Conservation (phyloP, 139 green algal species). For the Edaphochlamys debaryana region DNA sequence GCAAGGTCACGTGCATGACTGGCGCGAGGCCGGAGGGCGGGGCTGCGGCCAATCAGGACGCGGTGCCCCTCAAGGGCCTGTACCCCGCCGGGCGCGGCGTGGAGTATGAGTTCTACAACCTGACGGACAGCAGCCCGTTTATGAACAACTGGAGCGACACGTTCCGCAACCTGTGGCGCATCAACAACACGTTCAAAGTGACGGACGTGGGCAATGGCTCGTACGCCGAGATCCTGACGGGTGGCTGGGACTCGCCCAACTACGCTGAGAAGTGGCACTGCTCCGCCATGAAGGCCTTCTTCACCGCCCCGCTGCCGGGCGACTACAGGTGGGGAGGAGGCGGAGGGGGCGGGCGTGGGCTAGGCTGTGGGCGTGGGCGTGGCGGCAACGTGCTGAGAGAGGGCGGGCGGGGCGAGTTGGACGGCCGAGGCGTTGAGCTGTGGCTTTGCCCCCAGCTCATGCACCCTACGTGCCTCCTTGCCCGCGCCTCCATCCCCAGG, state of each 20-base stretch:
- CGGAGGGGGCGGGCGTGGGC: too few species aligned
- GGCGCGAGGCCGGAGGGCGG: slow-evolving; percentile 8
- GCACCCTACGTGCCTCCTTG: too few species aligned
- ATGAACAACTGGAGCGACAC: too few species aligned
- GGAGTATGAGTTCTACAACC: slow-evolving; percentile 41
- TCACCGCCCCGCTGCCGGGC: slow-evolving; percentile 25
- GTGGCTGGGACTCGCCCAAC: not conserved
- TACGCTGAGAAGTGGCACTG: slow-evolving; percentile 12
- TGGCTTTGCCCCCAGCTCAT: too few species aligned
- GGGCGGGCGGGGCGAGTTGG: too few species aligned
- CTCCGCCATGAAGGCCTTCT: slow-evolving; percentile 39
- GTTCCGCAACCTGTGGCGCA: not conserved
- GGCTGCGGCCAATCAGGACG: not conserved
- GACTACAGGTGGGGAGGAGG: slow-evolving; percentile 35
- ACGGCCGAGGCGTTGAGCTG: too few species aligned
- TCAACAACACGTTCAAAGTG: slow-evolving; percentile 16
- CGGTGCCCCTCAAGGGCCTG: slow-evolving; percentile 4
- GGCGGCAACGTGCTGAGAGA: too few species aligned
- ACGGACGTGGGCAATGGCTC: not conserved
- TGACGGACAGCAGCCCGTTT: not conserved
- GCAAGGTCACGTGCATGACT: slow-evolving; percentile 34
- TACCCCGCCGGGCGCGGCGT: slow-evolving; percentile 43
- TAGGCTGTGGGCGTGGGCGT: too few species aligned
- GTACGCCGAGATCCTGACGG: not conserved
- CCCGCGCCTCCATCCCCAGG: not conserved